Percentiles rank a stretch among this genome's conserved stretches.
These are phyloP conservation scores for Ceratocystis lukuohia DNA, from an alignment of 2,329 filamentous ascomycete species.

Conservation along the genomic window DNA sequence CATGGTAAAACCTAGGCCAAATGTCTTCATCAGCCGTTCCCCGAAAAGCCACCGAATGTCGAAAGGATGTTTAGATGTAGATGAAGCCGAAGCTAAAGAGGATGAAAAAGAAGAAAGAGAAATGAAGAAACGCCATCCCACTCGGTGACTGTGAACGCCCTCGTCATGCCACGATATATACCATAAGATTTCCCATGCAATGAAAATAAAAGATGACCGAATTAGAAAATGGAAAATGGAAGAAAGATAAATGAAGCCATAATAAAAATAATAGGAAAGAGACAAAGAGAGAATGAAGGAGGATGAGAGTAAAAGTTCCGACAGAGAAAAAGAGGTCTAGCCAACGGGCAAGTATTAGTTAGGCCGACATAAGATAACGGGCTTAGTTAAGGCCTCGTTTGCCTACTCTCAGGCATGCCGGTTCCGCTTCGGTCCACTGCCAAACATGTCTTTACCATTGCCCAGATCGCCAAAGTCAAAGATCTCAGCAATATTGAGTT, in stretches of 20 bases:
- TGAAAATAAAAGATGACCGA: constrained; percentile 5
- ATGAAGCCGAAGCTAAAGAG: neutral
- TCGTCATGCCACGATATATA: constrained; percentile 14
- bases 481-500: constrained; percentile 60
- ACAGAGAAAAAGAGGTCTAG: neutral
- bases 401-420: constrained; percentile 30
- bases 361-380: neutral
- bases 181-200: constrained; percentile 1
- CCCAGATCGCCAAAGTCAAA: constrained; percentile 56
- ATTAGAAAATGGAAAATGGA: neutral
- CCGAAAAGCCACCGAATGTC: constrained; percentile 4
- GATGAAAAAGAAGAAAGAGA: neutral
- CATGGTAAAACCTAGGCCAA: constrained; percentile 16
- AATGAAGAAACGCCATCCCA: constrained; percentile 3
- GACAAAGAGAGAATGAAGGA: neutral
- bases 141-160: constrained; percentile 12
- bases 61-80: constrained; percentile 6
- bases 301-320: neutral
- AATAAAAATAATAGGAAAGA: too few species aligned
- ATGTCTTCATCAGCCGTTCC: constrained; percentile 15
- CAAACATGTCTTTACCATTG: constrained; percentile 47
- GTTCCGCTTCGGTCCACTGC: constrained; percentile 36
- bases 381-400: neutral
- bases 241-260: neutral
- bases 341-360: neutral